A percentile compares a stretch with the other conserved stretches of the same genome.
Evolutionary conservation across 768 basidiomycete species (phyloP).

Genomic region (Hygrocybe coccinea): DNA sequence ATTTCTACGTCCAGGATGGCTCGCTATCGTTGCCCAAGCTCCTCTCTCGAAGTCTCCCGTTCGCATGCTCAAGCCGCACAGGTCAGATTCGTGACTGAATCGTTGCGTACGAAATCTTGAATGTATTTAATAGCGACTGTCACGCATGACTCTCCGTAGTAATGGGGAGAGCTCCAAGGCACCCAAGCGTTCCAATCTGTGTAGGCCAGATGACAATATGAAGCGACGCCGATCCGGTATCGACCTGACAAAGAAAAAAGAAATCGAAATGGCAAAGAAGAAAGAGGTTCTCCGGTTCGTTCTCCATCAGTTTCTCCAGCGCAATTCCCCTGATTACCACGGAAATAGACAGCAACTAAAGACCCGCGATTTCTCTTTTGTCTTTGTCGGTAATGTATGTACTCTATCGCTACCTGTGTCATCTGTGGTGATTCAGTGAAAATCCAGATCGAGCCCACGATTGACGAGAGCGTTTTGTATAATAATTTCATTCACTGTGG

Average conservation of each 20-base stretch:
- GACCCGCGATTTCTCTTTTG: conserved; percentile 20
- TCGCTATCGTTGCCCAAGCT: too few species aligned
- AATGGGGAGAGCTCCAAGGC: background rate
- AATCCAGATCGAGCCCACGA: conserved; percentile 32
- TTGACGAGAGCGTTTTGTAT: conserved; percentile 31
- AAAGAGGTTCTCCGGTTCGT: conserved; percentile 5
- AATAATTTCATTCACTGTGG: conserved; percentile 37
- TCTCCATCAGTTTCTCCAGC: background rate
- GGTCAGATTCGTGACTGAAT: too few species aligned
- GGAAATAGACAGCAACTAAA: background rate
- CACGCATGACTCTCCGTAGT: too few species aligned
- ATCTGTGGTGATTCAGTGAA: background rate
- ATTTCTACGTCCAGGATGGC: too few species aligned
- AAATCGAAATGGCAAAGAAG: conserved; percentile 26
- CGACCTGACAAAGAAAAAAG: conserved; percentile 13
- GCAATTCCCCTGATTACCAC: background rate
- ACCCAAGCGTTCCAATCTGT: background rate
- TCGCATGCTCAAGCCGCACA: too few species aligned
- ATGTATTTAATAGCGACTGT: too few species aligned
- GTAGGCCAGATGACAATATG: background rate
- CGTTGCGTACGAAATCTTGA: too few species aligned
- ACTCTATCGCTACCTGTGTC: background rate
- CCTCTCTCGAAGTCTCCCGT: too few species aligned
- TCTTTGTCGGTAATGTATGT: conserved; percentile 64
- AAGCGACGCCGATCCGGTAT: conserved; percentile 8